phyloP scores from a whole-genome alignment of 192 early-diverging fungal genomes.

The Chytriomyces confervae region DNA sequence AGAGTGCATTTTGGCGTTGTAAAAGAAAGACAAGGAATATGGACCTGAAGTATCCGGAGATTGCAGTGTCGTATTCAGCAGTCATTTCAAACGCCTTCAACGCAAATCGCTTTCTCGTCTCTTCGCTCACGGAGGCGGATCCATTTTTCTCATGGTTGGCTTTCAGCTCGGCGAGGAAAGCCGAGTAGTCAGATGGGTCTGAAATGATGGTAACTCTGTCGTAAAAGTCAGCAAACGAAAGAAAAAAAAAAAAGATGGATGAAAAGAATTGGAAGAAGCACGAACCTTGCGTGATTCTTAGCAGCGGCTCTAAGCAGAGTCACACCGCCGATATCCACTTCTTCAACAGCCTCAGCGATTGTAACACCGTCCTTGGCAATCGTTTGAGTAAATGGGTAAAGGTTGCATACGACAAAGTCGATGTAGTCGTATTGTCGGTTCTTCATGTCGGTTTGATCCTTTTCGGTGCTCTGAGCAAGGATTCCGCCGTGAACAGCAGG shows the following conservation, averaged over 20 bases:
- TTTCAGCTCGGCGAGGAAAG: slow-evolving; percentile 77
- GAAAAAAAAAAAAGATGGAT: slow-evolving; percentile 75
- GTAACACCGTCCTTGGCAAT: slow-evolving; percentile 87
- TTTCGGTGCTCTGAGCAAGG: slow-evolving; percentile 83
- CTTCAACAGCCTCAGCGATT: slow-evolving; percentile 93
- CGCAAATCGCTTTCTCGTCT: slow-evolving; percentile 78
- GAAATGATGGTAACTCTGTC: slow-evolving; percentile 85
- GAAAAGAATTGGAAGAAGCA: slow-evolving; percentile 86
- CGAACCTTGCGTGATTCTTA: slow-evolving; percentile 97
- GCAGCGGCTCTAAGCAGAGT: slow-evolving; percentile 97
- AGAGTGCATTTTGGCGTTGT: too few relatives aligned
- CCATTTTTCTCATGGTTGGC: slow-evolving; percentile 36
- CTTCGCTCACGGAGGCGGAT: slow-evolving; percentile 67
- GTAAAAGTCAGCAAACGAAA: background rate
- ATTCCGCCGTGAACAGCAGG: slow-evolving; percentile 98
- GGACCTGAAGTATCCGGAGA: slow-evolving; percentile 88
- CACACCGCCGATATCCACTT: slow-evolving; percentile 99
- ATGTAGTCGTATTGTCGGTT: slow-evolving; percentile 91
- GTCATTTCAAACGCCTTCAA: slow-evolving; percentile 98
- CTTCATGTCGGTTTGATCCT: slow-evolving; percentile 86
- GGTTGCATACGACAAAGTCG: slow-evolving; percentile 95
- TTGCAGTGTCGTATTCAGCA: slow-evolving; percentile 93
- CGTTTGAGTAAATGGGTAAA: slow-evolving; percentile 98
- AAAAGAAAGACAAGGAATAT: background rate
- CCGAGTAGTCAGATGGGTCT: slow-evolving; percentile 91